Base-by-base conservation (phyloP, 352 stramenopile species). In the Pythium phragmiticola region DNA sequence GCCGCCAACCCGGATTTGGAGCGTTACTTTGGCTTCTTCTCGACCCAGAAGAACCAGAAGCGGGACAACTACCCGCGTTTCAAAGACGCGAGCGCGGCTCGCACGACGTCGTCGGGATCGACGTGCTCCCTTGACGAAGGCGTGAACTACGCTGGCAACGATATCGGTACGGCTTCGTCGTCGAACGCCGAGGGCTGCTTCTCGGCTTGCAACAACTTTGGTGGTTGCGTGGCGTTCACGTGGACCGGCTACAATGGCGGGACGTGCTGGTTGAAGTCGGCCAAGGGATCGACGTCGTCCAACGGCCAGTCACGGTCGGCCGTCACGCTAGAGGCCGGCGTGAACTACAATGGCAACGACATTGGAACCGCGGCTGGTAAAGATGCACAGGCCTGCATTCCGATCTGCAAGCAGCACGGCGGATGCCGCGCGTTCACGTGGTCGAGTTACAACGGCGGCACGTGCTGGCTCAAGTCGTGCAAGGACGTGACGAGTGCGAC, bases 1-100 rank as follows among this genome's bases (percentile, higher is more conserved):
- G 48, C 56, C 13, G 51, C 33, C 9, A 9, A 50, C 42, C 23
- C 50, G 1, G 70, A 78, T 17, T 52, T 59, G 14, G 73, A 81
- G 61, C 58, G 33, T 12, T 63, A 73, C 61, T 77, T 78, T 60
- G 71, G 74, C 23, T 77, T 77, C 42, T 76, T 70, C 42, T 72
- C 57, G 28, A 59, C 62, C 34, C 39, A 63, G n/a, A 67, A 63
- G n/a, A 13, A 41, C 7, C n/a, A 48, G 21, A 76, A 76, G 66
- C 57, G 55, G 1, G 50, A 19, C 26, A 57, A 61, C 28, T 76
- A 65, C 54, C 70, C 70, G 9, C 66, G 42, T 21, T 4, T n/a
- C 2, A 52, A 37, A 13, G 26, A 17, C 42, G 47, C 47, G 11
- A n/a, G 3, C 7, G 14, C 34, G 12, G 5, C 23, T 7, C 28